Evolutionary conservation across 345 rosid genomes (phyloP), one percentile per base, ranked within the genome.

Genomic region (Atalantia buxifolia): DNA sequence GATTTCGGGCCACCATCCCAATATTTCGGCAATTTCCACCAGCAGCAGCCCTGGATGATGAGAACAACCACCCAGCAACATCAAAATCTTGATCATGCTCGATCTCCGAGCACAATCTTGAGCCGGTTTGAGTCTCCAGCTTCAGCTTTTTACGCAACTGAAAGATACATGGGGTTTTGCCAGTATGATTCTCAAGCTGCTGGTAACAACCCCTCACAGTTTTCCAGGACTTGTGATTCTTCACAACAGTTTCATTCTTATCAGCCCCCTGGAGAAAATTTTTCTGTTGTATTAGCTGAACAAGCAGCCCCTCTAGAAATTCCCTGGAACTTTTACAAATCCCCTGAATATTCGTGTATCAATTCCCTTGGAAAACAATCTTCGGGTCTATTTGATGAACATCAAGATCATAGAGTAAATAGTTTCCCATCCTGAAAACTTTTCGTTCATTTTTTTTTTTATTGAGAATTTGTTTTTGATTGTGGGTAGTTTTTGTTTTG

Each of bases 91-190:
- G 78, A 77, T 59, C 82, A 81, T 77, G 81, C 74, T 35, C 80
- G 66, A 76, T 66, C 87, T 27, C 68, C 90, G 2, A 79, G 70
- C 60, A 83, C 88, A 63, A 84, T 89, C 53, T 31, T 85, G 86
- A 72, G 86, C 60, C 81, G 83, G 19, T 88, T 89, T 18, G 83
- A 83, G 38, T 76, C 90, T 2, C 93, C 91, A 1, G 85, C 87
- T 56, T 85, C 85, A 6, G 89, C 89, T 30, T 89, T 90, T 53
- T 86, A 85, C 65, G 91, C 92, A 53, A 81, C 90, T 3, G 93
- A 89, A 75, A 76, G 69, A 35, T 82, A 35, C 82, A 85, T 87
- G 93, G 87, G 92, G n/a, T 81, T 90, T 77, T 82, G 83, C 9
- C 88, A 81, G 64, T 59, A 76, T 38, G 87, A 80, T 31, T 60